Evolutionary conservation across 345 rosid species (phyloP).

Genomic region (Sonneratia caseolaris): DNA sequence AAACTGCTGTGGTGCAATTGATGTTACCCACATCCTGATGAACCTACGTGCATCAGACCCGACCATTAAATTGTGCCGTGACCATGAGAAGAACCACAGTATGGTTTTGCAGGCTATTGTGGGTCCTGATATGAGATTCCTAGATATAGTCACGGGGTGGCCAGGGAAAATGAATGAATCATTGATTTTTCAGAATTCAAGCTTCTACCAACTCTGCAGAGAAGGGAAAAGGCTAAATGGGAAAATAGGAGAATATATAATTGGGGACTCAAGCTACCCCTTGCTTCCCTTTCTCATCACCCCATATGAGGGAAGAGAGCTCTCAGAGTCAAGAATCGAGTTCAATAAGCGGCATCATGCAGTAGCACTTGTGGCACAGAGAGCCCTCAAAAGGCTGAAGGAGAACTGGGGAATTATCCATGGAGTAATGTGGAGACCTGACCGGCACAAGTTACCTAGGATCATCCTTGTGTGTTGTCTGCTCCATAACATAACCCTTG

Average conservation of each 20-base stretch:
- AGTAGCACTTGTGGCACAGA: conserved; percentile 35
- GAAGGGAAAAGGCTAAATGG: conserved; percentile 41
- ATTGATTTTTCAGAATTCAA: conserved; percentile 35
- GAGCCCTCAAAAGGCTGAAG: conserved; percentile 45
- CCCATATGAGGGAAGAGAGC: conserved; percentile 38
- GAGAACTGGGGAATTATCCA: conserved; percentile 50
- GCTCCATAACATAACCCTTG: conserved; percentile 55
- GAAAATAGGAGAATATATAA: conserved; percentile 44
- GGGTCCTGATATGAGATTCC: conserved; percentile 49
- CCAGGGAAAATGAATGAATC: conserved; percentile 47
- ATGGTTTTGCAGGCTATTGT: conserved; percentile 55
- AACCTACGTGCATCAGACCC: conserved; percentile 41
- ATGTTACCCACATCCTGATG: conserved; percentile 48
- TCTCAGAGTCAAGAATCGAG: conserved; percentile 22
- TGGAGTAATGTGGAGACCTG: conserved; percentile 65
- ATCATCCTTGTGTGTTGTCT: conserved; percentile 56
- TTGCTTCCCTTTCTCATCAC: conserved; percentile 47
- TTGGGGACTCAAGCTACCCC: conserved; percentile 50
- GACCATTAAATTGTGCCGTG: conserved; percentile 37
- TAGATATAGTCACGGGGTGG: conserved; percentile 63
- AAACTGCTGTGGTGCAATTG: conserved; percentile 54
- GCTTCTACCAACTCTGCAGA: conserved; percentile 35
- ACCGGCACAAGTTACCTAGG: conserved; percentile 49
- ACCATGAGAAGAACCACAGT: conserved; percentile 46
- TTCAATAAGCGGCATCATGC: conserved; percentile 37